Base-by-base conservation (phyloP, 805 yeast genomes). In the Candida bentonensis region DNA sequence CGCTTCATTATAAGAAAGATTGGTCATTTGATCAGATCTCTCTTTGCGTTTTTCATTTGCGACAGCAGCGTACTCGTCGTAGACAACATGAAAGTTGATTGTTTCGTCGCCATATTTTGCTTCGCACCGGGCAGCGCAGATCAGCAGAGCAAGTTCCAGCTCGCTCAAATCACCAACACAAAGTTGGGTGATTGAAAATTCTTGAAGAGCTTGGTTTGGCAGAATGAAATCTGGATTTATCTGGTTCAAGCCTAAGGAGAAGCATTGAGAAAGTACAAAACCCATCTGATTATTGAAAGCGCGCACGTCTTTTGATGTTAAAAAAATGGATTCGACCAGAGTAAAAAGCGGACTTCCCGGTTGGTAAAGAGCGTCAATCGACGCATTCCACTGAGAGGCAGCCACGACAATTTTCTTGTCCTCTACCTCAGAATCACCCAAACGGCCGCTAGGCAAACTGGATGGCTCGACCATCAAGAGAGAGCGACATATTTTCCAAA, bases 61-160 rank as follows among this genome's bases (percentile, higher is more conserved):
- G 67, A 78, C 70, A 1, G 63, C 65, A n/a, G 57, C 55, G 59
- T 85, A 89, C 58, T 89, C 97, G 25, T 77, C 78, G 58, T 78
- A 81, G 0, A 79, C 82, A 46, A 86, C 62, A 51, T 82, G 83
- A 61, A 87, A 79, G 58, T 85, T 88, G 17, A 84, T 71, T n/a
- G 69, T 67, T 13, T 68, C 76, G 21, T 74, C 60, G 20, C 73
- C 78, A 23, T 69, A 68, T 52, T 78, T 82, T 42, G 74, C 67
- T 21, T 76, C 67, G 43, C 79, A 78, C 40, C 96, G 67, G 0
- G 94, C 84, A 0, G 88, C 80, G 39, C 86, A 76, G 3, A 88
- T 76, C 13, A 85, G 62, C 34, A 89, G 55, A 15, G 82, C 72
- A 41, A 81, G 57, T 54, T 89, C 96, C 23, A 84, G 57, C 47